Base-by-base conservation (phyloP, 2,329 filamentous ascomycete species). In the Fonsecaea pedrosoi region DNA sequence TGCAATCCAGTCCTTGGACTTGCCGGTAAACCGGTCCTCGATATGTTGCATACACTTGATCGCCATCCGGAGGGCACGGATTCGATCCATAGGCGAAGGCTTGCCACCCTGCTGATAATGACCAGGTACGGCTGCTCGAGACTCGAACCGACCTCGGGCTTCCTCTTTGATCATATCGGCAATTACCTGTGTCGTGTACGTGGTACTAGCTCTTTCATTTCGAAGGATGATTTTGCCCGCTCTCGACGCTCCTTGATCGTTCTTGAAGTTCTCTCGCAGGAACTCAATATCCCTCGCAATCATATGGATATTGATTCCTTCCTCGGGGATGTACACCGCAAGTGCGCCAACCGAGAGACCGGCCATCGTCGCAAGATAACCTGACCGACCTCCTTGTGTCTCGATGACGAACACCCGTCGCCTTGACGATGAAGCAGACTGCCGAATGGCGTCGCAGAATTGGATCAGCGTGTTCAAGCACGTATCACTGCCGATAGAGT, bases 401-500 rank as follows among this genome's bases (percentile, higher is more conserved):
- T 99, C 95, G 62, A 99, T 94, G 61, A 99, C 94, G 80, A 99
- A 99, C 62, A 98, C 94, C 68, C 95, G 89, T 54, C 95, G 90
- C 66, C 95, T 90, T 1, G 93, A 96, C 1, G 95, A 94, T 1
- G 94, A 97, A 0, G 95, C 95, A 1, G 94, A 97, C 79, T 98
- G 95, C 79, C 96, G 93, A 80, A 98, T 97, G 75, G 94, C 94
- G 83, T 99, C 95, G 77, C 94, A 97, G 81, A 97, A 99, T 73
- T 90, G 87, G 70, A 97, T 92, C 45, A 99, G 85, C 63, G 96
- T 93, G 81, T 99, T 99, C 69, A 99, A 83, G 76, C 95, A 98
- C 1, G 95, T 99, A 75, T 99, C 95, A 37, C 93, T 97, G 53
- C 95, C 95, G 54, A 99, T 87, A 1, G 93, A 97, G 82, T 97